Percentiles rank a stretch among this genome's conserved stretches.
These are phyloP conservation scores for Bacterosira constricta DNA, from an alignment of 108 stramenopile species.

Conservation along the genomic window DNA sequence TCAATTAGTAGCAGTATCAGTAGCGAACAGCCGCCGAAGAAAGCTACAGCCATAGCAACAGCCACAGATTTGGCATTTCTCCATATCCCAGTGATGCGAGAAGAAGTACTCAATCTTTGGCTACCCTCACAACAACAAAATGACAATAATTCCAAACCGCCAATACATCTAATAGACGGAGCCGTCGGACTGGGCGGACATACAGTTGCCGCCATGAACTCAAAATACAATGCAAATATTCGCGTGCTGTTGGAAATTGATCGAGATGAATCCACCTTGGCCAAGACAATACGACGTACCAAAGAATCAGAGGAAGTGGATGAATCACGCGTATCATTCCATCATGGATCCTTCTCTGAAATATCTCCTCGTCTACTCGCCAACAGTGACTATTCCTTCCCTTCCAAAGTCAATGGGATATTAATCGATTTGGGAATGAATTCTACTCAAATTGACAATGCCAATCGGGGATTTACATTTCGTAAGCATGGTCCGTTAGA, in stretches of 20 bases:
- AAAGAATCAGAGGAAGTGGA: neutral
- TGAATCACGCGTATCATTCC: neutral
- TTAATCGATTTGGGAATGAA: slow-evolving; percentile 88
- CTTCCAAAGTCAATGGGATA: slow-evolving; percentile 71
- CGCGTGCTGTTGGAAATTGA: slow-evolving; percentile 11
- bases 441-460: slow-evolving; percentile 85
- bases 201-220: neutral
- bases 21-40: too few relatives aligned
- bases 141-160: neutral
- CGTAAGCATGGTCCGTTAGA: slow-evolving; percentile 84
- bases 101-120: slow-evolving; percentile 15
- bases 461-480: slow-evolving; percentile 85
- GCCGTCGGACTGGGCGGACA: slow-evolving; percentile 24
- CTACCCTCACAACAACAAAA: neutral
- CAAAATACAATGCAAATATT: neutral
- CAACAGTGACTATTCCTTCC: neutral
- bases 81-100: slow-evolving; percentile 24
- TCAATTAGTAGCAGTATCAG: too few relatives aligned
- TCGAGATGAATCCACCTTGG: neutral
- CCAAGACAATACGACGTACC: slow-evolving; percentile 8
- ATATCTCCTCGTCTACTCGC: neutral
- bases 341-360: slow-evolving; percentile 19
- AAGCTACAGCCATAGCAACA: neutral
- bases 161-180: slow-evolving; percentile 15
- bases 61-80: neutral